A percentile compares a stretch with the other conserved stretches of the same genome.
These are phyloP conservation scores for Cutaneotrichosporon dermatis DNA, from an alignment of 1,284 basidiomycete species.

Conservation along the genomic window DNA sequence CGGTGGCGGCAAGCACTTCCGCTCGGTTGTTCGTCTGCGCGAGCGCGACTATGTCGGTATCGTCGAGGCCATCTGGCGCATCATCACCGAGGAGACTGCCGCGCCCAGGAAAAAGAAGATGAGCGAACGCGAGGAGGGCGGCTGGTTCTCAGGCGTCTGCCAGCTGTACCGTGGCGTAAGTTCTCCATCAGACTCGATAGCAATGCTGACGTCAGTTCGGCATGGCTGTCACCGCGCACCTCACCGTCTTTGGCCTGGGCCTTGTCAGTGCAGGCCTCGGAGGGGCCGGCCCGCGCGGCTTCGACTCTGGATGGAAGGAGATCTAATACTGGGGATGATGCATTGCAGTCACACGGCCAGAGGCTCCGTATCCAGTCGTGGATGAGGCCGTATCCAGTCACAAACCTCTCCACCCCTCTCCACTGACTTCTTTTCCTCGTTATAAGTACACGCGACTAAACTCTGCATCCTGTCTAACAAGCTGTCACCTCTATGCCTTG, in stretches of 20 bases:
- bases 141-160: conserved; percentile 68
- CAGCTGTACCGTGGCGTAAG: conserved; percentile 81
- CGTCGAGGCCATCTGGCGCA: conserved; percentile 88
- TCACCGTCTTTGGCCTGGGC: conserved; percentile 76
- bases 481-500: background rate
- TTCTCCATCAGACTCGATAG: conserved; percentile 1
- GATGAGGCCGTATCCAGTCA: too few species aligned
- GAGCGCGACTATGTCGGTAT: conserved; percentile 87
- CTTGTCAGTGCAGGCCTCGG: conserved; percentile 60
- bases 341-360: background rate
- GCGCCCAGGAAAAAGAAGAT: conserved; percentile 45
- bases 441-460: too few species aligned
- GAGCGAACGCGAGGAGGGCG: conserved; percentile 53
- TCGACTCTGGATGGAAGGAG: conserved; percentile 85
- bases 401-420: too few species aligned
- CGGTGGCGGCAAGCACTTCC: conserved; percentile 54
- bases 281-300: conserved; percentile 53
- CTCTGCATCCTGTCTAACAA: too few species aligned
- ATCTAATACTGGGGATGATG: conserved; percentile 52
- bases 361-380: too few species aligned
- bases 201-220: conserved; percentile 53
- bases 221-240: conserved; percentile 80
- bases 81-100: conserved; percentile 86
- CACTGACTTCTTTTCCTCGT: too few species aligned
- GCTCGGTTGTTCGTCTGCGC: conserved; percentile 78